Evolutionary conservation across 1,284 basidiomycete genomes (phyloP).

Genomic region (Trametes versicolor): DNA sequence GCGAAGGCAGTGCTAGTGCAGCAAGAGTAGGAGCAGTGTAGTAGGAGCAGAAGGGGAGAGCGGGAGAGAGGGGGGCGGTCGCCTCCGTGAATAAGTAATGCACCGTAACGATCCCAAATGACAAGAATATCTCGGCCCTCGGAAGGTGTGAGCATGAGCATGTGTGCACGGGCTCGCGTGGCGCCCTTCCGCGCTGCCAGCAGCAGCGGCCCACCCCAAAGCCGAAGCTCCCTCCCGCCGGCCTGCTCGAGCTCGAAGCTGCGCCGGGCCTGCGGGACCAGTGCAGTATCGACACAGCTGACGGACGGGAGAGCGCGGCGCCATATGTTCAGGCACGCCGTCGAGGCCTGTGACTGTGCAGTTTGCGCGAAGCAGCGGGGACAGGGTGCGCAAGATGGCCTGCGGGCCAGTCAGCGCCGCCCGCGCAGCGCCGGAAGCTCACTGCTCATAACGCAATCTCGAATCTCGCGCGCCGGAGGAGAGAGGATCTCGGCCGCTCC

Average conservation of each 20-base stretch:
- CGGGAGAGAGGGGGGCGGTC: conserved; percentile 12
- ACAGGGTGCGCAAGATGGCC: background rate
- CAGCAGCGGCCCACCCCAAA: too few species aligned
- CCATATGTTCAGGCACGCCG: conserved; percentile 27
- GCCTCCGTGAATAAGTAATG: conserved; percentile 24
- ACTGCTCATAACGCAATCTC: background rate
- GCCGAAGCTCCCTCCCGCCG: too few species aligned
- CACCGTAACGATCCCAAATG: conserved; percentile 39
- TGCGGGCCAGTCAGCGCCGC: background rate
- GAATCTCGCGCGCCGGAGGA: background rate
- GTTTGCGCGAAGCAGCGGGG: conserved; percentile 10
- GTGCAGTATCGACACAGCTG: conserved; percentile 3
- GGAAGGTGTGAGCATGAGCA: background rate
- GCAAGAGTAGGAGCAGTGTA: conserved; percentile 1
- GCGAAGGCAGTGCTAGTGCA: background rate
- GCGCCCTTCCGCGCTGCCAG: background rate
- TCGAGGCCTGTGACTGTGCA: conserved; percentile 15
- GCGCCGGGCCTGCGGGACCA: too few species aligned
- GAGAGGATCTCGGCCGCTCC: background rate
- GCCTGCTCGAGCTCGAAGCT: too few species aligned
- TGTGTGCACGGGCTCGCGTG: conserved; percentile 2
- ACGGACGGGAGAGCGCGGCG: conserved; percentile 10
- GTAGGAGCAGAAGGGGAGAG: conserved; percentile 6
- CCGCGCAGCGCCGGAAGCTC: background rate
- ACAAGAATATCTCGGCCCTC: conserved; percentile 35